phyloP scores from a whole-genome alignment of 345 rosid species.

The Triadica sebifera region DNA sequence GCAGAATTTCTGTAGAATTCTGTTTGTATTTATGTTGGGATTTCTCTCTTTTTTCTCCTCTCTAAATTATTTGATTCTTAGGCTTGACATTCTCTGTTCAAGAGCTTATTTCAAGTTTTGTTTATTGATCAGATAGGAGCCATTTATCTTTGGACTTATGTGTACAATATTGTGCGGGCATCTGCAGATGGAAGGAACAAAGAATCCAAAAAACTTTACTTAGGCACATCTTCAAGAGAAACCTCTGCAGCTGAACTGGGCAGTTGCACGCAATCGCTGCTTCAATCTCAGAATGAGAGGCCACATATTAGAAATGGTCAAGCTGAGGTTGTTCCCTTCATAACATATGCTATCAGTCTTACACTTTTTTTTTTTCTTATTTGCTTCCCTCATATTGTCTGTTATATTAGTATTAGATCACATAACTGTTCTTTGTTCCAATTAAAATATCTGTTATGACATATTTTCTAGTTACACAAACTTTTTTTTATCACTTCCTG shows the following conservation, averaged over 20 bases:
- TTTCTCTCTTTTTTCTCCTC: no score
- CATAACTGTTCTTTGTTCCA: no score
- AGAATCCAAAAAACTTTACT: constrained; percentile 16
- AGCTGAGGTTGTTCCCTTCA: constrained; percentile 22
- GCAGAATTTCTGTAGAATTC: no score
- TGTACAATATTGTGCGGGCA: constrained; percentile 48
- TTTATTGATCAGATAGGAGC: not conserved
- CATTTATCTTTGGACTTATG: constrained; percentile 28
- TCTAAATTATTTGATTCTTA: not conserved
- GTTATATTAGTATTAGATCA: not conserved
- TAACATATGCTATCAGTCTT: no score
- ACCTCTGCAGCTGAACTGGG: constrained; percentile 21
- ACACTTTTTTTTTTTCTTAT: no score
- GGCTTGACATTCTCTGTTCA: no score
- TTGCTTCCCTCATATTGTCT: not conserved
- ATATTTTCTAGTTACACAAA: not conserved
- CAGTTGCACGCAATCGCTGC: constrained; percentile 42
- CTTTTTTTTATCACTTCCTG: not conserved
- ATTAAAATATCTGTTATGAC: no score
- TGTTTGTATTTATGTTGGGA: no score
- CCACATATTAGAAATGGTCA: constrained; percentile 14
- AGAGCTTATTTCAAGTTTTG: not conserved
- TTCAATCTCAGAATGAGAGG: constrained; percentile 25
- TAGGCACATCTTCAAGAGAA: constrained; percentile 19
- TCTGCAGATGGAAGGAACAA: constrained; percentile 20